Evolutionary conservation across 768 basidiomycete species (phyloP).

Genomic region (Calocybe gangraenosa): DNA sequence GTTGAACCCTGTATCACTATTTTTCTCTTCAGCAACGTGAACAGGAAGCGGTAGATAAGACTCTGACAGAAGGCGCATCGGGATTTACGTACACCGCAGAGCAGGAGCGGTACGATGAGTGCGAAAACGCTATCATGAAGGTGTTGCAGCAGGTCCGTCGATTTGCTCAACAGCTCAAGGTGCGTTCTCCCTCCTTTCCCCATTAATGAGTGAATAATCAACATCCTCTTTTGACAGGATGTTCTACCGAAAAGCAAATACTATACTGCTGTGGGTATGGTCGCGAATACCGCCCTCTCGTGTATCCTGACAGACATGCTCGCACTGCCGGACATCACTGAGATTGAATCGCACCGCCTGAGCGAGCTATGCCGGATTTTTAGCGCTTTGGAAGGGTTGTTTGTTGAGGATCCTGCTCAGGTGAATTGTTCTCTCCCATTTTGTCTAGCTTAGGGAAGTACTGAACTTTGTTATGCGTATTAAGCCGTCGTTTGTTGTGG

Average conservation of each 20-base stretch:
- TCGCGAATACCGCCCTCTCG: slow-evolving; percentile 65
- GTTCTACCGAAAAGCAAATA: slow-evolving; percentile 70
- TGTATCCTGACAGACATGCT: slow-evolving; percentile 71
- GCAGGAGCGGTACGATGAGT: slow-evolving; percentile 73
- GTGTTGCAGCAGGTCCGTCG: slow-evolving; percentile 61
- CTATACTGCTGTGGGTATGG: slow-evolving; percentile 63
- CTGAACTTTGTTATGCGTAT: slow-evolving; percentile 1
- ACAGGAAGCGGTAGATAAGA: slow-evolving; percentile 36
- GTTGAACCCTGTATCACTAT: neutral
- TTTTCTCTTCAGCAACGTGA: slow-evolving; percentile 41
- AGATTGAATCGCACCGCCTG: slow-evolving; percentile 77
- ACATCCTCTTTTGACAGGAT: slow-evolving; percentile 35
- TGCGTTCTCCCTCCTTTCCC: slow-evolving; percentile 25
- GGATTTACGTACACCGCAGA: slow-evolving; percentile 69
- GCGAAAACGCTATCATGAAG: slow-evolving; percentile 62
- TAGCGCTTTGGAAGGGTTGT: slow-evolving; percentile 75
- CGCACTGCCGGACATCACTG: slow-evolving; percentile 80
- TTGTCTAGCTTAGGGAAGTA: neutral
- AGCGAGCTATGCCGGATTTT: slow-evolving; percentile 81
- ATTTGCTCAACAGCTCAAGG: slow-evolving; percentile 70
- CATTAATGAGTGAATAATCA: neutral
- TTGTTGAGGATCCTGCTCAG: slow-evolving; percentile 60
- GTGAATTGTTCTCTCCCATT: slow-evolving; percentile 28
- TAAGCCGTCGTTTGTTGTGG: slow-evolving; percentile 74
- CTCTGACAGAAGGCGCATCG: slow-evolving; percentile 47